Conservation (phyloP, 2,329 filamentous ascomycete species). For the Neofusicoccum sp. region DNA sequence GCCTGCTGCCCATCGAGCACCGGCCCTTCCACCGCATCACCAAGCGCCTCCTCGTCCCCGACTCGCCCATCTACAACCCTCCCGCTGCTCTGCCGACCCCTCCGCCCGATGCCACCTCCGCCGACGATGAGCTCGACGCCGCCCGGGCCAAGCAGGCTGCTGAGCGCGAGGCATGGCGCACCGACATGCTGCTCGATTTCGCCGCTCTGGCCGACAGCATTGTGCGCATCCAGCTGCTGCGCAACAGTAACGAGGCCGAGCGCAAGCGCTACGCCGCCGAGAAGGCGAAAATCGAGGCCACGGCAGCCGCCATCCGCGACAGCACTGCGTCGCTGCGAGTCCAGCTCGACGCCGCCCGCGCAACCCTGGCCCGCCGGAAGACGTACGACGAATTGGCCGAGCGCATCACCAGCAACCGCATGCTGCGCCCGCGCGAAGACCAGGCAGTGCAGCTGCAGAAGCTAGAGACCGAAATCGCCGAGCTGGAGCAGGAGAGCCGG, state of each 20-base stretch:
- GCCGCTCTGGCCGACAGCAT: slow-evolving; percentile 84
- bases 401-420: slow-evolving; percentile 76
- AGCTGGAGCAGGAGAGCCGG: slow-evolving; percentile 79
- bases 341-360: slow-evolving; percentile 73
- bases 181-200: slow-evolving; percentile 85
- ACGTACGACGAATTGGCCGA: slow-evolving; percentile 85
- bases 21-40: slow-evolving; percentile 88
- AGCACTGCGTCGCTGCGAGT: slow-evolving; percentile 69
- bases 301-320: slow-evolving; percentile 73
- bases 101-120: slow-evolving; percentile 58
- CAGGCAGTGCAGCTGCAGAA: slow-evolving; percentile 75
- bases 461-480: slow-evolving; percentile 81
- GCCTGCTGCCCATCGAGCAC: slow-evolving; percentile 86
- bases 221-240: slow-evolving; percentile 81
- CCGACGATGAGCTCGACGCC: slow-evolving; percentile 44
- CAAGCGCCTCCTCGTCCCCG: slow-evolving; percentile 71
- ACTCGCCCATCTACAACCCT: slow-evolving; percentile 59
- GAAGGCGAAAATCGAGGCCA: slow-evolving; percentile 73
- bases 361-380: slow-evolving; percentile 72
- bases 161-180: slow-evolving; percentile 67
- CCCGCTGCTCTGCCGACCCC: slow-evolving; percentile 62
- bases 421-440: slow-evolving; percentile 80
- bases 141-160: slow-evolving; percentile 38
- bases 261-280: slow-evolving; percentile 79
- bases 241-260: slow-evolving; percentile 78